Evolutionary conservation across 2,329 filamentous ascomycete genomes (phyloP).

Genomic region (Paracorniculantispora psalliotae): DNA sequence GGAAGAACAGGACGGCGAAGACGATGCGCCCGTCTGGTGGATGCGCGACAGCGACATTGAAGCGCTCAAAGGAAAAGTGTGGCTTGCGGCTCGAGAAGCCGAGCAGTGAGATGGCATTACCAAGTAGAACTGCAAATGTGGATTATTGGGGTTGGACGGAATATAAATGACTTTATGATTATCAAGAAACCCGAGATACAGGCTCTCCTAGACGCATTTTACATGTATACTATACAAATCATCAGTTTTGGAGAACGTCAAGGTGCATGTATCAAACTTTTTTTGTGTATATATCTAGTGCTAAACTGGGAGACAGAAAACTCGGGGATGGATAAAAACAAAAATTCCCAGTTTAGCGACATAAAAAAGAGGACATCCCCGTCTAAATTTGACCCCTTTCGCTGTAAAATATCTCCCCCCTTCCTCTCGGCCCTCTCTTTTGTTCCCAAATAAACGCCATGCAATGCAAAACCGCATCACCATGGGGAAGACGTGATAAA

Average conservation of each 20-base stretch:
- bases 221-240: not conserved
- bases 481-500: conserved; percentile 4
- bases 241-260: not conserved
- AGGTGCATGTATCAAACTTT: conserved; percentile 10
- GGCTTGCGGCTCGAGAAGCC: conserved; percentile 41
- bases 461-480: conserved; percentile 19
- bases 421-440: conserved; percentile 17
- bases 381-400: not conserved
- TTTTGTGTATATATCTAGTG: conserved; percentile 9
- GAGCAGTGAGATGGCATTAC: conserved; percentile 19
- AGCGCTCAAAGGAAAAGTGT: conserved; percentile 49
- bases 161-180: conserved; percentile 5
- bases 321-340: not conserved
- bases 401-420: not conserved
- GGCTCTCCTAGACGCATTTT: not conserved
- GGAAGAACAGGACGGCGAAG: conserved; percentile 19
- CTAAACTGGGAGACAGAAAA: conserved; percentile 5
- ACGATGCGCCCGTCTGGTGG: conserved; percentile 44
- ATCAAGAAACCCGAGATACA: not conserved
- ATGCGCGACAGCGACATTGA: conserved; percentile 51
- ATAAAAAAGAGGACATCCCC: not conserved
- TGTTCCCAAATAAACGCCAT: conserved; percentile 23
- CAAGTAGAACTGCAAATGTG: not conserved
- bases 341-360: not conserved
- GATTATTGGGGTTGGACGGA: not conserved